Percentiles rank a stretch among this genome's conserved stretches.
Conservation (phyloP, 805 yeast genomes). For the Cyberlindnera maritima region DNA sequence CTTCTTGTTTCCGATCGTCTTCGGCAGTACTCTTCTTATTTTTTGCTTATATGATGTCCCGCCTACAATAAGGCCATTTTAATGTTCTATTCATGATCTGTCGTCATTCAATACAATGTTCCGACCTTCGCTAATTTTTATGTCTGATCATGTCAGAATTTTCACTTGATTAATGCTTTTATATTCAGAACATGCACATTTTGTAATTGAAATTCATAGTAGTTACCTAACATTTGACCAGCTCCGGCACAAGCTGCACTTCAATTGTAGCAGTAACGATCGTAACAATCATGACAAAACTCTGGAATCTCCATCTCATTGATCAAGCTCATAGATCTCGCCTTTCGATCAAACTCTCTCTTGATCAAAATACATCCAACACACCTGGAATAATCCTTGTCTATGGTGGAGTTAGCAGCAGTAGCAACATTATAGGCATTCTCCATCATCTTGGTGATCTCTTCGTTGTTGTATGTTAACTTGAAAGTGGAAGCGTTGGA, state of each 20-base stretch:
- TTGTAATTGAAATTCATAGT: too few species aligned
- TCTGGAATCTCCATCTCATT: constrained; percentile 28
- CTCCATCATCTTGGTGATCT: constrained; percentile 42
- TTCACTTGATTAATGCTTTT: too few species aligned
- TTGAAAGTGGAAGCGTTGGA: constrained; percentile 63
- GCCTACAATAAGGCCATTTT: too few species aligned
- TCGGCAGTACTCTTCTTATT: too few species aligned
- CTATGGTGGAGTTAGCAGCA: constrained; percentile 36
- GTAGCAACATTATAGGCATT: constrained; percentile 56
- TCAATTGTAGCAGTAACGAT: constrained; percentile 39
- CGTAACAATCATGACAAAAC: constrained; percentile 37
- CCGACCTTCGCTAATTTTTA: too few species aligned
- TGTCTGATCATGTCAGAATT: too few species aligned
- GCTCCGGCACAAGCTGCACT: too few species aligned
- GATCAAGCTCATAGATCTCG: constrained; percentile 20
- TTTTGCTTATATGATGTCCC: not conserved
- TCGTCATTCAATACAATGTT: too few species aligned
- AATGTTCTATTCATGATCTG: too few species aligned
- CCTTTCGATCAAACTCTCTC: constrained; percentile 45
- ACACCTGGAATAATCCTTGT: constrained; percentile 41
- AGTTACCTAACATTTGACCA: too few species aligned
- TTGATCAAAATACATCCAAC: constrained; percentile 57
- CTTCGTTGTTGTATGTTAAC: constrained; percentile 44
- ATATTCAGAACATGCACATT: too few species aligned
- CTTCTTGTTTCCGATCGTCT: too few species aligned